Conservation (phyloP, 257 asterid genomes). For the Solanum etuberosum region DNA sequence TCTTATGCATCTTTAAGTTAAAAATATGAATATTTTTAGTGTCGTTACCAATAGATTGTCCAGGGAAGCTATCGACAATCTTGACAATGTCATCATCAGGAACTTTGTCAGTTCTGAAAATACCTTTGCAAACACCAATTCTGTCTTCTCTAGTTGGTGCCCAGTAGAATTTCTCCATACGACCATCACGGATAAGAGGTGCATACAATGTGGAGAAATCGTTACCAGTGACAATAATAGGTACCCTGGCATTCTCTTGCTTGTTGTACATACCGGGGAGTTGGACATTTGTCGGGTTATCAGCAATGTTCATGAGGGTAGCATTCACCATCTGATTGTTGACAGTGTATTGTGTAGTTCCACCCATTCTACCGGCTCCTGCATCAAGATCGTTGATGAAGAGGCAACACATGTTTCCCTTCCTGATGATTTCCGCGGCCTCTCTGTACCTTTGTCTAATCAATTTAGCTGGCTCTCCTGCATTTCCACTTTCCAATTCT, state of each 20-base stretch:
- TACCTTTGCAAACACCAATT: slow-evolving; percentile 30
- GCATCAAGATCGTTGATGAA: slow-evolving; percentile 48
- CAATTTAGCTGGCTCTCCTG: slow-evolving; percentile 36
- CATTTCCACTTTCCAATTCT: slow-evolving; percentile 44
- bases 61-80: slow-evolving; percentile 30
- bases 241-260: slow-evolving; percentile 31
- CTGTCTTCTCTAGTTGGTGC: slow-evolving; percentile 32
- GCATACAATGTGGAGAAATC: slow-evolving; percentile 39
- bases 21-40: no score
- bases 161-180: slow-evolving; percentile 44
- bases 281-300: slow-evolving; percentile 35
- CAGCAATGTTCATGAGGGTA: slow-evolving; percentile 39
- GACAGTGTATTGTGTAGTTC: slow-evolving; percentile 34
- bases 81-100: slow-evolving; percentile 19
- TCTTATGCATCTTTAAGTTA: neutral
- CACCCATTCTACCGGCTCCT: slow-evolving; percentile 33
- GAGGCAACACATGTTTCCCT: slow-evolving; percentile 34
- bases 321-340: slow-evolving; percentile 46
- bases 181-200: no score
- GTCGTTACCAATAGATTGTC: slow-evolving; percentile 34
- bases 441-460: slow-evolving; percentile 39
- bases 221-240: slow-evolving; percentile 33
- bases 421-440: slow-evolving; percentile 33
- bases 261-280: slow-evolving; percentile 39
- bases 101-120: slow-evolving; percentile 19